Evolutionary conservation across 179 eudicot species (phyloP), one percentile per base, ranked within the genome.

Genomic region (Gypsophila paniculata): DNA sequence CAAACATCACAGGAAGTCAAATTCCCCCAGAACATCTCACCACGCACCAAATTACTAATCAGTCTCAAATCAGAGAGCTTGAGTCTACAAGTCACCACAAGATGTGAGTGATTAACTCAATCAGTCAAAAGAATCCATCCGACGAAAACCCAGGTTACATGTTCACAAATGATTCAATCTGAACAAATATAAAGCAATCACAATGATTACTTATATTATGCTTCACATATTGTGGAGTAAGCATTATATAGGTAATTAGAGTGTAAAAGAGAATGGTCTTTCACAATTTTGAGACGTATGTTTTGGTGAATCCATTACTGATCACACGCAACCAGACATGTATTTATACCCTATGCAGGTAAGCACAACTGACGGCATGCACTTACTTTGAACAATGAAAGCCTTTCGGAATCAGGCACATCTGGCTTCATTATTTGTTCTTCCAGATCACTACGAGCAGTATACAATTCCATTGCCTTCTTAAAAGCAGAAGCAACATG

Each of bases 401-500:
- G 89, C 72, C 86, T 86, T 73, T 91, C 97, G 4, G 82, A 48
- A 73, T 90, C 96, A 62, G 85, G 67, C 67, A 79, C 61, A 76
- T 82, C 88, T 72, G 71, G 67, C 73, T 70, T 82, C 39, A 83
- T 85, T 44, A 88, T 83, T 49, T 83, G 79, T 69, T 88, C 95
- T 82, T 94, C 99, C 82, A 94, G 75, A 75, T 60, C 76, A 63
- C 73, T 76, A 70, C 97, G 96, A 71, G 85, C 84, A 80, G 83
- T 82, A 75, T 78, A 70, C 92, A 88, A 84, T 39, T 87, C 96
- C 79, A 83, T 68, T 18, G 99, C 89, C 84, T 90, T 94, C 70
- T 81, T 85, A 82, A 91, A 90, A 14, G 86, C 83, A 81, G 92
- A 77, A 38, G 83, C 87, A 85, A 85, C 84, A 75, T 82, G 81